These are phyloP conservation scores for Rutstroemia sp. DNA, from an alignment of 2,329 filamentous ascomycete genomes.

Conservation along the genomic window DNA sequence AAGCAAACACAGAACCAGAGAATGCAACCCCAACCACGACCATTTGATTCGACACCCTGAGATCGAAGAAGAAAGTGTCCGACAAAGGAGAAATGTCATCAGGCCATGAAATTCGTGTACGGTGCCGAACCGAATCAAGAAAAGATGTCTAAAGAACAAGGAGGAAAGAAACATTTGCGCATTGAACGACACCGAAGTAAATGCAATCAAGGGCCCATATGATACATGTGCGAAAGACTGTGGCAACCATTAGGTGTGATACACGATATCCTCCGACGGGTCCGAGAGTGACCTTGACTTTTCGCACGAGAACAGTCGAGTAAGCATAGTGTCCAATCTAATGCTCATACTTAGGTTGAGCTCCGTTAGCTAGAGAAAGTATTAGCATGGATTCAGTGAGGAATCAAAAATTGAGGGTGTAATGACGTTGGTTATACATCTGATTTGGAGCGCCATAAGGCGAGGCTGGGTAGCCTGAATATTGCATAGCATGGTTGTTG, in stretches of 20 bases:
- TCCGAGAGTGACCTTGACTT: conserved; percentile 11
- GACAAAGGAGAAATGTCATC: conserved; percentile 22
- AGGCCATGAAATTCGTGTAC: conserved; percentile 28
- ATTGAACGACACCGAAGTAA: conserved; percentile 22
- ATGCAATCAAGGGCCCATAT: conserved; percentile 29
- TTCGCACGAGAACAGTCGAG: conserved; percentile 9
- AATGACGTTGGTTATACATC: conserved; percentile 53
- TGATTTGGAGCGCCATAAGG: conserved; percentile 44
- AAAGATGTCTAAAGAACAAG: conserved; percentile 21
- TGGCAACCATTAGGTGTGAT: conserved; percentile 19
- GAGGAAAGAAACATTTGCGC: conserved; percentile 17
- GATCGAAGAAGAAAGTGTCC: conserved; percentile 7
- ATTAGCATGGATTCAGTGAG: conserved; percentile 19
- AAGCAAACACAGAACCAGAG: conserved; percentile 10
- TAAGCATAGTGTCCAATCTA: conserved; percentile 16
- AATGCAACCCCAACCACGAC: conserved; percentile 21
- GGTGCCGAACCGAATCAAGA: conserved; percentile 24
- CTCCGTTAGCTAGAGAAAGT: conserved; percentile 24
- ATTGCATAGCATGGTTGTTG: conserved; percentile 30
- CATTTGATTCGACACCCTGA: conserved; percentile 8
- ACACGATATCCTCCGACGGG: conserved; percentile 13
- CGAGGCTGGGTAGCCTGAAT: conserved; percentile 50
- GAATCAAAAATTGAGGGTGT: conserved; percentile 19
- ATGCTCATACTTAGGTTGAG: conserved; percentile 29
- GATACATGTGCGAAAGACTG: conserved; percentile 26